Evolutionary conservation across 179 eudicot species (phyloP).

Genomic region (Amaranthus tricolor): DNA sequence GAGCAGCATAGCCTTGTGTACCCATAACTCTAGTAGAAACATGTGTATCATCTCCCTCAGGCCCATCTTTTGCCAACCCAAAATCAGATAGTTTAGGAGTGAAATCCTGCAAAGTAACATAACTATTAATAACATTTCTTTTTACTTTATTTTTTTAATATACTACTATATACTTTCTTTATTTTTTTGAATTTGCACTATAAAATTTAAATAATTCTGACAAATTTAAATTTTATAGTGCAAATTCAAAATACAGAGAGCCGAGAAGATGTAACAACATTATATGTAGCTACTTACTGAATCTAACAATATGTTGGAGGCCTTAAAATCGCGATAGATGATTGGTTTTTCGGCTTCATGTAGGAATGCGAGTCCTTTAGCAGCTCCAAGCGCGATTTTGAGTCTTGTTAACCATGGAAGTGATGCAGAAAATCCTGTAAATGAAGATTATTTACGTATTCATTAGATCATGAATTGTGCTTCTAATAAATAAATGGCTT

Average conservation of each 20-base stretch:
- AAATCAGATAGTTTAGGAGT: conserved; percentile 49
- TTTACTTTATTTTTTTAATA: not conserved
- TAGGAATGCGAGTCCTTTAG: conserved; percentile 51
- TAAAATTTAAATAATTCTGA: too few species aligned
- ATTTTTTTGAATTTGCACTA: too few species aligned
- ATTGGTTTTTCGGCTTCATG: conserved; percentile 45
- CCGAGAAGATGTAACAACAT: not conserved
- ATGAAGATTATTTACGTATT: not conserved
- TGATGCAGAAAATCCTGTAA: conserved; percentile 44
- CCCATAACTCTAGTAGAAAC: conserved; percentile 53
- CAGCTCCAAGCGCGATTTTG: conserved; percentile 47
- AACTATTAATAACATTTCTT: conserved; percentile 17
- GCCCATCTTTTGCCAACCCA: conserved; percentile 51
- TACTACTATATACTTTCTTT: too few species aligned
- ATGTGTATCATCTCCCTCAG: conserved; percentile 50
- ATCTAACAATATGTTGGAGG: conserved; percentile 45
- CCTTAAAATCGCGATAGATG: conserved; percentile 47
- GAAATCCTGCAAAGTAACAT: conserved; percentile 32
- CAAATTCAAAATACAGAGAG: too few species aligned
- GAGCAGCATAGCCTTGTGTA: conserved; percentile 53
- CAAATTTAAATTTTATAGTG: too few species aligned
- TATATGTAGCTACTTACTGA: conserved; percentile 29
- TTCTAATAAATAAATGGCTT: too few species aligned
- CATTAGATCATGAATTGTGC: not conserved
- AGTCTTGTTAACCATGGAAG: conserved; percentile 49